Evolutionary conservation across 257 asterid genomes (phyloP).

Genomic region (Salvia splendens): DNA sequence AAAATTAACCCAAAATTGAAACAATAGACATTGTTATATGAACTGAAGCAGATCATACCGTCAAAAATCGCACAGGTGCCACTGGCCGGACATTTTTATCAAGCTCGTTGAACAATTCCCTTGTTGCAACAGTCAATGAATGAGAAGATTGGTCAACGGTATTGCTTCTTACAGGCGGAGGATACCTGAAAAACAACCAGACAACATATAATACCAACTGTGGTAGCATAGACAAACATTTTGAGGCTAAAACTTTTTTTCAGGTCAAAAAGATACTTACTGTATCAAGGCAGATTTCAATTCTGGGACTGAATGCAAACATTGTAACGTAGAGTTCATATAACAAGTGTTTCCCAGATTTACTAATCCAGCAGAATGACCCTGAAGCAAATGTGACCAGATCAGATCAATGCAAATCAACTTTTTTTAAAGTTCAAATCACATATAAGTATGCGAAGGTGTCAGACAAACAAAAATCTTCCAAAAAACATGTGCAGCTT

Average conservation of each 20-base stretch:
- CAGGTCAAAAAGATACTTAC: conserved; percentile 50
- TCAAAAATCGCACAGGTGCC: conserved; percentile 90
- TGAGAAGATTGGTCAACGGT: conserved; percentile 82
- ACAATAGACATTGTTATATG: conserved; percentile 1
- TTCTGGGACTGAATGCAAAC: conserved; percentile 96
- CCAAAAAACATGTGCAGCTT: no score
- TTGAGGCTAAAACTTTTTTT: conserved; percentile 2
- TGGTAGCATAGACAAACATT: background rate
- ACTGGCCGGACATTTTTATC: conserved; percentile 93
- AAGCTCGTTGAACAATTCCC: conserved; percentile 84
- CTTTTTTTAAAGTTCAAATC: no score
- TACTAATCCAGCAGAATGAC: conserved; percentile 91
- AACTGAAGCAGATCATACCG: conserved; percentile 53
- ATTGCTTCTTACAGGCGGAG: conserved; percentile 65
- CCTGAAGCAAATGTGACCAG: conserved; percentile 46
- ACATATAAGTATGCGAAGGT: no score
- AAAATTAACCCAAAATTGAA: conserved; percentile 15
- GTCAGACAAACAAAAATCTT: no score
- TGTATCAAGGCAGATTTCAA: conserved; percentile 75
- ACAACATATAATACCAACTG: conserved; percentile 24
- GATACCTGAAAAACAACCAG: conserved; percentile 56
- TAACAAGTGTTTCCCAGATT: conserved; percentile 97
- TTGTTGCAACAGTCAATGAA: conserved; percentile 79
- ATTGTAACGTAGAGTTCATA: conserved; percentile 97
- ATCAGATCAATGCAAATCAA: no score